A percentile compares a stretch with the other conserved stretches of the same genome.
phyloP scores from a whole-genome alignment of 208 protist species.

The Trypanosoma melophagium region DNA sequence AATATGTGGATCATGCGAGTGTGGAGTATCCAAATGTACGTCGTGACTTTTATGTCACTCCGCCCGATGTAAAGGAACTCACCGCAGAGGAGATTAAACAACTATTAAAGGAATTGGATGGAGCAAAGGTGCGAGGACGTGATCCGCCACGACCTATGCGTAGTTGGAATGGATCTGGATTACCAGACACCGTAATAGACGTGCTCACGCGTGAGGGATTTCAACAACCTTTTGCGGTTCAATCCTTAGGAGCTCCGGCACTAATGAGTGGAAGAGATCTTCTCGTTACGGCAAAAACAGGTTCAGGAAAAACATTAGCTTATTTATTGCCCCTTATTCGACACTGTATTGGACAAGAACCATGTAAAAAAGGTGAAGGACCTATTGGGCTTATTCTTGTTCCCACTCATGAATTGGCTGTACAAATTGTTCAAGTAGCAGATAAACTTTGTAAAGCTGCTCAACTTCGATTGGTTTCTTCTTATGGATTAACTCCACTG shows the following conservation, averaged over 20 bases:
- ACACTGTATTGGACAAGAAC: slow-evolving; percentile 85
- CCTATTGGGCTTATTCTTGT: slow-evolving; percentile 91
- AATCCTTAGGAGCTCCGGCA: slow-evolving; percentile 73
- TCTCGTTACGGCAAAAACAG: slow-evolving; percentile 91
- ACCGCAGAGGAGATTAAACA: slow-evolving; percentile 53
- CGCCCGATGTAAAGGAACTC: slow-evolving; percentile 67
- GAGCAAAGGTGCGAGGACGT: slow-evolving; percentile 66
- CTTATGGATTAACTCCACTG: slow-evolving; percentile 78
- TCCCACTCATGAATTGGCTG: slow-evolving; percentile 93
- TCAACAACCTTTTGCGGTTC: slow-evolving; percentile 81
- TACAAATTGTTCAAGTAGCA: slow-evolving; percentile 84
- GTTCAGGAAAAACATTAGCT: slow-evolving; percentile 93
- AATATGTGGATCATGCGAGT: slow-evolving; percentile 69
- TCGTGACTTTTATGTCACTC: slow-evolving; percentile 86
- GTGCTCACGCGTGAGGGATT: slow-evolving; percentile 56
- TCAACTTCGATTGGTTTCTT: slow-evolving; percentile 54
- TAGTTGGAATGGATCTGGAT: slow-evolving; percentile 75
- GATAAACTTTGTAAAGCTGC: slow-evolving; percentile 62
- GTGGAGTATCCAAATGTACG: slow-evolving; percentile 57
- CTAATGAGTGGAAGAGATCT: slow-evolving; percentile 90
- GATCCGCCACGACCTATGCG: slow-evolving; percentile 70
- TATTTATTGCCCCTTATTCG: slow-evolving; percentile 92
- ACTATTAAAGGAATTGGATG: slow-evolving; percentile 74
- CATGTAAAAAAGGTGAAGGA: slow-evolving; percentile 73
- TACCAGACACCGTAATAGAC: slow-evolving; percentile 72